Evolutionary conservation across 805 yeast genomes (phyloP), one percentile per base, ranked within the genome.

Genomic region (Teunomyces pallodes): DNA sequence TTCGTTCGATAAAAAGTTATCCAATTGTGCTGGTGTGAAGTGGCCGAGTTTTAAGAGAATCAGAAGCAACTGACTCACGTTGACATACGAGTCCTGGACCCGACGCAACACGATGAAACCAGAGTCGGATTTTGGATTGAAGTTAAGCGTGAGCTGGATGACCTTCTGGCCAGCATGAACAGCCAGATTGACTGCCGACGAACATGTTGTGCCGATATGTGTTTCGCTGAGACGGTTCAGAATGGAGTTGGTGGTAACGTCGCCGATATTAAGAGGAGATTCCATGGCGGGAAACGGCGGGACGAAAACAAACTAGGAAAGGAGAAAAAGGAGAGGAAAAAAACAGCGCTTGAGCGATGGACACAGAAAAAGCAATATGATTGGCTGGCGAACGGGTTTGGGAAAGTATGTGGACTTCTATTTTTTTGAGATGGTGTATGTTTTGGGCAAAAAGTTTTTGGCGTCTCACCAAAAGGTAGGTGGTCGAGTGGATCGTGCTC

Each of bases 21-120:
- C 61, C 16, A 66, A 49, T 51, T 69, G 72, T 13, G 50, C 51
- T 16, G 46, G 31, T n/a, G 60, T 54, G 45, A 64, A 62, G 36
- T 56, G 53, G 17, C 60, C 62, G 29, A 72, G 60, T 31, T 53
- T 56, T n/a, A 63, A 56, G 42, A 71, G 60, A 13, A 72, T 60
- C n/a, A 53, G 54, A 47, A 73, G 63, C 50, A 73, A 56, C 48
- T 72, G 78, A 10, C 63, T 56, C 26, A 71, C 57, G 53, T 73
- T 73, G 36, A 73, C 59, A 49, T 64, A 73, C 13, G 75, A 69
- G 54, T 73, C 78, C 45, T 68, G 74, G 16, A 72, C 74, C 17
- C 76, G 59, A 54, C 78, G 62, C 50, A 73, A 64, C 20, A 73
- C 61, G 9, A 53, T 46, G 8, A 62, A 43, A n/a, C 55, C 47